These are phyloP conservation scores for Sugiyamaella grinbergsii DNA, from an alignment of 1,139 yeast genomes.

Conservation along the genomic window DNA sequence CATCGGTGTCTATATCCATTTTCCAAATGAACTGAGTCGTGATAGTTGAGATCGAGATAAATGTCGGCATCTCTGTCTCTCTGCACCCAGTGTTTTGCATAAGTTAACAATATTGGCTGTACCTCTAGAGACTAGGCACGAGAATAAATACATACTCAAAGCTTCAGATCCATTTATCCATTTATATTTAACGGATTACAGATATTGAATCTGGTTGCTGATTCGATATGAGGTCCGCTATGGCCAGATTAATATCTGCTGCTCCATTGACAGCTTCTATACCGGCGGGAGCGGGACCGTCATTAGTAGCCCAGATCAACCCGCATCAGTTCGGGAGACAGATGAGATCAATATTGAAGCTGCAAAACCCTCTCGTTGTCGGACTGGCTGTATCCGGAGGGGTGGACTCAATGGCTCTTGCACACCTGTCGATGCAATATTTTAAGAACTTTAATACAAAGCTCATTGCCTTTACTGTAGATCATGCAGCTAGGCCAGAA, in stretches of 20 bases:
- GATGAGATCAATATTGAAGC: slow-evolving; percentile 16
- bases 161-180: too few relatives aligned
- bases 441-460: slow-evolving; percentile 35
- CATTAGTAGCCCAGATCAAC: background rate
- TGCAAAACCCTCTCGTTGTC: slow-evolving; percentile 27
- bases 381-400: slow-evolving; percentile 73
- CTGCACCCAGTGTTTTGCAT: too few relatives aligned
- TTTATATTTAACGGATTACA: background rate
- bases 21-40: background rate
- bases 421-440: slow-evolving; percentile 49
- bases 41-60: background rate
- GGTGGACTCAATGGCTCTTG: slow-evolving; percentile 73
- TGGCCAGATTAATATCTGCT: background rate
- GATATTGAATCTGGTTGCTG: background rate
- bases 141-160: too few relatives aligned
- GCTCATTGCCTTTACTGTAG: slow-evolving; percentile 57
- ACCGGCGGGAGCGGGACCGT: too few relatives aligned
- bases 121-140: too few relatives aligned
- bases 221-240: background rate
- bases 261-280: slow-evolving; percentile 1
- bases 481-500: slow-evolving; percentile 55
- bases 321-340: slow-evolving; percentile 19
- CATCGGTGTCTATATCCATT: slow-evolving; percentile 8
- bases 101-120: background rate
- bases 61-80: too few relatives aligned